Base-by-base conservation (phyloP, 495 filamentous ascomycete species). In the Copromyces sp. region DNA sequence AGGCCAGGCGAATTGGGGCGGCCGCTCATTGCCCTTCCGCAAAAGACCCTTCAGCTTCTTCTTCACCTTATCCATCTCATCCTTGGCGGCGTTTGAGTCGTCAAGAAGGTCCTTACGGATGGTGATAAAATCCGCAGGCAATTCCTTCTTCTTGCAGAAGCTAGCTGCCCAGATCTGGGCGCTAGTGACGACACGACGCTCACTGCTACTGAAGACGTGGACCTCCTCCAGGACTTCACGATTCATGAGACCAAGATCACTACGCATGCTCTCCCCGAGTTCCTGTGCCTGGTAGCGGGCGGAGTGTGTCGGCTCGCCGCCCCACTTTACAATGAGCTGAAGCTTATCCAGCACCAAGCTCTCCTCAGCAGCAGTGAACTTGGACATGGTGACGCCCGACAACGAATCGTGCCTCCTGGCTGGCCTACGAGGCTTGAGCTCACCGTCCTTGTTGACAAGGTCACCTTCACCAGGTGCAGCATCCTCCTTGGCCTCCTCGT, bases 41-140 rank as follows among this genome's bases (percentile, higher is more conserved):
- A 99, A 83, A 44, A 99, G 85, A 3, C 91, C 88, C 82, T 99
- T 99, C 6, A 99, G 85, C 88, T 96, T 97, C 87, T 98, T 98
- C 86, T 99, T 99, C 68, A 99, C 95, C 80, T 96, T 97, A 82
- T 99, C 95, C 94, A 98, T 99, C 76, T 96, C 94, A 81, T 98
- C 96, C 80, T 99, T 99, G 70, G 95, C 95, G n/a, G 95, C 95
- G 82, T 99, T 99, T 2, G 94, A 97, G 78, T 99, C 95, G 80
- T 99, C 95, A 8, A 99, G 85, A 3, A 99, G 86, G 80, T 98
- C 94, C 80, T 99, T 99, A 59, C 95, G 89, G 72, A 98, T 88
- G 69, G 90, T 90, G 74, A 98, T 94, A 71, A 90, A 92, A 71
- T 95, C 91, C 53, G 92, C 88, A 0, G 92, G 89, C 17, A 97